Percentiles rank a stretch among this genome's conserved stretches.
phyloP scores from a whole-genome alignment of 1,284 basidiomycete species.

The Earliella scabrosa region DNA sequence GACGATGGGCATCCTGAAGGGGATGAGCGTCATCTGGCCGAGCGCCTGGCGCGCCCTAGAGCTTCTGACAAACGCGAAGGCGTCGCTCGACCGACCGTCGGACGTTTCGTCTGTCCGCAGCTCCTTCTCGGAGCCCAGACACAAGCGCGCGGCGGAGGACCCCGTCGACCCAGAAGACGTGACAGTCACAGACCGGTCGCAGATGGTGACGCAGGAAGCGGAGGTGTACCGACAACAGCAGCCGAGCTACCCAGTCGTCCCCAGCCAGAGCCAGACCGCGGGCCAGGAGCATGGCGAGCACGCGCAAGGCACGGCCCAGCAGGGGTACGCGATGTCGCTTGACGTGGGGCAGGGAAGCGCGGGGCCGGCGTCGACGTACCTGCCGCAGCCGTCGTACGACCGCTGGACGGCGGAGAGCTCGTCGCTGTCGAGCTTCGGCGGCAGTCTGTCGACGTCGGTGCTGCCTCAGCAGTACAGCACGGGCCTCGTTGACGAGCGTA shows the following conservation, averaged over 20 bases:
- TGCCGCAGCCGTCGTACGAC: constrained; percentile 51
- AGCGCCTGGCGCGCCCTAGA: constrained; percentile 76
- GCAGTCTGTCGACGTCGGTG: constrained; percentile 62
- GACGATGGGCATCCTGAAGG: constrained; percentile 71
- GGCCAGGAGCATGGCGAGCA: constrained; percentile 26
- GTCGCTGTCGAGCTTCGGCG: constrained; percentile 39
- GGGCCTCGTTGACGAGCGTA: constrained; percentile 53
- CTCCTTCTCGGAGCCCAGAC: constrained; percentile 19
- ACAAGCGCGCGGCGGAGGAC: constrained; percentile 30
- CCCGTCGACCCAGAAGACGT: constrained; percentile 22
- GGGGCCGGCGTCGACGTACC: constrained; percentile 27
- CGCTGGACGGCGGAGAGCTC: constrained; percentile 51
- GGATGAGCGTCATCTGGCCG: constrained; percentile 79
- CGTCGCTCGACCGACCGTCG: constrained; percentile 37
- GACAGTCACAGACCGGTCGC: constrained; percentile 19
- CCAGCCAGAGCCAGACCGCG: constrained; percentile 7
- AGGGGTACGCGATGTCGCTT: constrained; percentile 28
- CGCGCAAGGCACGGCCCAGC: constrained; percentile 10
- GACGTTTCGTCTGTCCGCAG: constrained; percentile 14
- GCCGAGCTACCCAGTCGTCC: constrained; percentile 22
- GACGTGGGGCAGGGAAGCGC: constrained; percentile 25
- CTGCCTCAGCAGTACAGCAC: constrained; percentile 75
- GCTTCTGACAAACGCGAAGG: constrained; percentile 69
- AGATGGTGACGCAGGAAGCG: constrained; percentile 19
- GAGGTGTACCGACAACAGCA: constrained; percentile 9